Conservation (phyloP, 1,284 basidiomycete genomes). For the Pascua guehoae region DNA sequence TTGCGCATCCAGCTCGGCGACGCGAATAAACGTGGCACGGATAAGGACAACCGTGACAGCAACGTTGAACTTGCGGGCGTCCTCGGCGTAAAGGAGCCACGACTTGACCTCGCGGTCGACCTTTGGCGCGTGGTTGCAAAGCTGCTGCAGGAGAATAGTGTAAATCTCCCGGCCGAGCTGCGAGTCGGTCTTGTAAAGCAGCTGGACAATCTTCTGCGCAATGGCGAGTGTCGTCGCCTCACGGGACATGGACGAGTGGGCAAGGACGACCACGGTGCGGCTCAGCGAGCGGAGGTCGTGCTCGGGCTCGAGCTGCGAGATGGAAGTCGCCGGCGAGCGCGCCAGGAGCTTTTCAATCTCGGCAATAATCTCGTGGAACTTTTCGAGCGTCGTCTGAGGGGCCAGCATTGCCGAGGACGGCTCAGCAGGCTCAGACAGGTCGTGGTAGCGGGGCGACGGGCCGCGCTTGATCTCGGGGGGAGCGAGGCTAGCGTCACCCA, state of each 20-base stretch:
- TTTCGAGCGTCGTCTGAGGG: constrained; percentile 42
- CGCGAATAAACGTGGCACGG: constrained; percentile 74
- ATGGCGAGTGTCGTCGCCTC: constrained; percentile 84
- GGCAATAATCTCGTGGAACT: constrained; percentile 60
- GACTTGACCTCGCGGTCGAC: constrained; percentile 95
- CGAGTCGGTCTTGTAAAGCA: constrained; percentile 75
- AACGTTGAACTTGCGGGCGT: constrained; percentile 96
- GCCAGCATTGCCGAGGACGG: constrained; percentile 26
- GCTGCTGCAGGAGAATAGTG: constrained; percentile 77
- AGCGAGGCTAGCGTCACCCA: constrained; percentile 23
- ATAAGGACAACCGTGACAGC: constrained; percentile 87
- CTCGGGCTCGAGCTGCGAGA: constrained; percentile 68
- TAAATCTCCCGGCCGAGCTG: constrained; percentile 87
- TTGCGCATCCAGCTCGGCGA: constrained; percentile 81
- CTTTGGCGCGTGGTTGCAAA: constrained; percentile 85
- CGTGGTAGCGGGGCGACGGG: constrained; percentile 30
- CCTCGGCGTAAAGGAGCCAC: constrained; percentile 95
- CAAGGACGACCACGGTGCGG: constrained; percentile 73
- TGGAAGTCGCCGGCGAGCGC: constrained; percentile 61
- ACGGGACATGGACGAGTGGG: constrained; percentile 70
- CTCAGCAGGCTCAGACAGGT: constrained; percentile 25
- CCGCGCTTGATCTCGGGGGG: constrained; percentile 35
- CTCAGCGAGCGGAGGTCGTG: constrained; percentile 82
- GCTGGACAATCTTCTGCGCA: constrained; percentile 64
- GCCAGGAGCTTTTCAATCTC: constrained; percentile 76